A percentile compares a stretch with the other conserved stretches of the same genome.
These are phyloP conservation scores for Calonectria montana DNA, from an alignment of 2,329 filamentous ascomycete genomes.

Conservation along the genomic window DNA sequence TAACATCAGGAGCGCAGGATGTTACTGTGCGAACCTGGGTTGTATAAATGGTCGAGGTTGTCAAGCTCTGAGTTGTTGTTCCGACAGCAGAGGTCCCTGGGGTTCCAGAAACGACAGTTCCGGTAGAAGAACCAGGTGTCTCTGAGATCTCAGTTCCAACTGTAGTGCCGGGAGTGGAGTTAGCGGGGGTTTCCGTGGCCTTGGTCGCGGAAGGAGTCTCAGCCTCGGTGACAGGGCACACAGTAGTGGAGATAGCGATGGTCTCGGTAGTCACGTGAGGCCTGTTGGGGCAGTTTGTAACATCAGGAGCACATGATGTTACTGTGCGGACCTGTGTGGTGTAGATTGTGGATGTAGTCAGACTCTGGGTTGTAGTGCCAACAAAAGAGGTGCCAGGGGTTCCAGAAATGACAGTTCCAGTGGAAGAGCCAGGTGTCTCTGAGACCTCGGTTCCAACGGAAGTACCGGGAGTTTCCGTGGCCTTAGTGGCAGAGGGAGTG, in stretches of 20 bases:
- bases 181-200: not conserved
- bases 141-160: too few relatives aligned
- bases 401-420: not conserved
- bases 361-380: constrained; percentile 13
- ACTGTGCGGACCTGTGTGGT: constrained; percentile 43
- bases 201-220: not conserved
- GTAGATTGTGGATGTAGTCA: constrained; percentile 49
- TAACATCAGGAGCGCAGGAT: constrained; percentile 45
- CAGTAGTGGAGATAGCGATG: constrained; percentile 49
- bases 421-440: not conserved
- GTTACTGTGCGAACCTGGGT: constrained; percentile 46
- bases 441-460: not conserved
- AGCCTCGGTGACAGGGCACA: constrained; percentile 8
- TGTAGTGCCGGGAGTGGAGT: not conserved
- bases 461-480: not conserved
- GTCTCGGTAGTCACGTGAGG: constrained; percentile 42
- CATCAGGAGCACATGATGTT: constrained; percentile 45
- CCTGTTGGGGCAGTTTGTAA: constrained; percentile 45
- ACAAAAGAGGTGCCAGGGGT: not conserved
- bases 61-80: constrained; percentile 26
- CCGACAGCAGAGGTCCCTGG: not conserved
- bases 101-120: too few relatives aligned
- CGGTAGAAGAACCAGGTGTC: too few relatives aligned
- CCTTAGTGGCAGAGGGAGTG: not conserved
- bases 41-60: constrained; percentile 48